Evolutionary conservation across 2,329 filamentous ascomycete species (phyloP), one percentile per base, ranked within the genome.

Genomic region (Penicillium hordei): DNA sequence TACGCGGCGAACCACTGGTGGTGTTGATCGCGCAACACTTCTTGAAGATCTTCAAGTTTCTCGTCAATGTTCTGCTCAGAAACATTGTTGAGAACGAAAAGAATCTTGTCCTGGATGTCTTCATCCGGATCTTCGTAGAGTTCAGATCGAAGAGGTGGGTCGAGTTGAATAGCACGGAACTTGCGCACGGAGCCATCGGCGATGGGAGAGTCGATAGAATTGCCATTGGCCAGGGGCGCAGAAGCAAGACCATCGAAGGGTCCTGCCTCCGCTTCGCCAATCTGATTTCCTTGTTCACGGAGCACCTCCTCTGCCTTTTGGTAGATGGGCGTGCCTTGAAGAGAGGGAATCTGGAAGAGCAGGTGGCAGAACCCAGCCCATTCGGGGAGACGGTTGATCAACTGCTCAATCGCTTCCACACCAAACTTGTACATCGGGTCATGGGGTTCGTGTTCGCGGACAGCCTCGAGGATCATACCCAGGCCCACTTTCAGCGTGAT

Each of bases 381-480:
- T 71, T 99, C 94, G 5, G 86, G 83, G 48, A 99, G 86, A 40
- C 94, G 86, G 39, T 86, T 83, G 55, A 91, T 87, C 53, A 97
- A 84, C 73, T 97, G 92, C 72, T 97, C 88, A 59, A 99, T 83
- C 17, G 94, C 94, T 72, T 99, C 94, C 13, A 99, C 83, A 12
- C 95, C 94, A 71, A 99, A 99, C 69, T 97, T 96, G 80, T 94
- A 97, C 94, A 99, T 97, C 1, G 91, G 87, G 60, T 93, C 87
- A 33, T 95, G 89, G 0, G 89, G 86, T 33, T 83, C 79, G 68
- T 94, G 91, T 62, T 96, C 92, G 63, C 91, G 85, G 25, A 99
- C 92, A 13, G 94, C 91, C 73, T 99, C 93, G n/a, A 97, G 81
- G 62, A 99, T 96, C 91, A 99, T 97, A 17, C 90, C 92, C 17